Evolutionary conservation across 2,329 filamentous ascomycete genomes (phyloP).

Genomic region (Dryadomyces quercivorus): DNA sequence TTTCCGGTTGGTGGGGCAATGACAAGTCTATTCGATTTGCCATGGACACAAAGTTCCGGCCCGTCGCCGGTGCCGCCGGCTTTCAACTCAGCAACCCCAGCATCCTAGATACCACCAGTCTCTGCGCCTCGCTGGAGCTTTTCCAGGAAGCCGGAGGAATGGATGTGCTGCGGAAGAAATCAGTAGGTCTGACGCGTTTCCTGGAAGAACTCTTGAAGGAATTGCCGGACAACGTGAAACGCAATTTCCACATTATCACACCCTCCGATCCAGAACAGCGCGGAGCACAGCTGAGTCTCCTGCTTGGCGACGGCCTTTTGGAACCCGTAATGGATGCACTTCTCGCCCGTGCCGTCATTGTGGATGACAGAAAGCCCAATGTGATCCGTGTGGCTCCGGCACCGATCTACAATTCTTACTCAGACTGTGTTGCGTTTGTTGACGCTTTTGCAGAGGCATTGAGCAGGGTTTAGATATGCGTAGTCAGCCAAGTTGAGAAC

Average conservation of each 20-base stretch:
- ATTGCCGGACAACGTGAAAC: conserved; percentile 21
- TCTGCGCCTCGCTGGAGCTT: conserved; percentile 61
- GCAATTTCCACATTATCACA: conserved; percentile 53
- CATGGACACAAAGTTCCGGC: conserved; percentile 72
- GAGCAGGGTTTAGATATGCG: neutral
- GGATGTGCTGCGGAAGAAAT: conserved; percentile 55
- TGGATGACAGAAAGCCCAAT: conserved; percentile 74
- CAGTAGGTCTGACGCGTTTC: conserved; percentile 62
- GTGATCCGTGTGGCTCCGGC: conserved; percentile 76
- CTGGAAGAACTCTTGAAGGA: conserved; percentile 53
- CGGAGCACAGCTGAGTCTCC: conserved; percentile 67
- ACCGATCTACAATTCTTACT: conserved; percentile 72
- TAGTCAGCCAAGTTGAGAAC: neutral
- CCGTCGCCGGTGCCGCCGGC: conserved; percentile 65
- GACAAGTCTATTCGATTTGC: conserved; percentile 66
- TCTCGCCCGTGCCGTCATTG: conserved; percentile 57
- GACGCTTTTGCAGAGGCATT: conserved; percentile 8
- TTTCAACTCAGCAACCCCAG: conserved; percentile 79
- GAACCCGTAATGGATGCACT: conserved; percentile 55
- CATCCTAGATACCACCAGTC: conserved; percentile 64
- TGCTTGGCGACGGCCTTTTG: conserved; percentile 52
- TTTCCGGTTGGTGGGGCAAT: conserved; percentile 81
- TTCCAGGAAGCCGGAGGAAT: conserved; percentile 59
- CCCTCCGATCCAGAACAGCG: conserved; percentile 54
- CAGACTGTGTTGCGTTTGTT: conserved; percentile 32